Conservation (phyloP, 768 basidiomycete species). For the Cubamyces sp. region DNA sequence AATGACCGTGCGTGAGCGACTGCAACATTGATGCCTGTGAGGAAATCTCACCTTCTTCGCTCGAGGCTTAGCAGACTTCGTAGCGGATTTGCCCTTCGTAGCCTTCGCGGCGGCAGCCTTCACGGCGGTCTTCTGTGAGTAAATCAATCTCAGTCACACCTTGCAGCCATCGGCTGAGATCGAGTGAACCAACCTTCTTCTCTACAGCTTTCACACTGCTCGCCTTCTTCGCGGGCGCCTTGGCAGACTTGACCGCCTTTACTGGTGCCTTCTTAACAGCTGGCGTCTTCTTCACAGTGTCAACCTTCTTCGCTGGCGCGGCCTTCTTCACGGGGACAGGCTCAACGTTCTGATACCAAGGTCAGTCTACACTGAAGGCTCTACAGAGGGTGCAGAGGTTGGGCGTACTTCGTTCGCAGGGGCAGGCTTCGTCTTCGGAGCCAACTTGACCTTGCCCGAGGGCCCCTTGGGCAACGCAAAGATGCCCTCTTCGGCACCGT, state of each 20-base stretch:
- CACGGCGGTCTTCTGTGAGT: constrained; percentile 31
- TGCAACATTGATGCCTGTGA: too few species aligned
- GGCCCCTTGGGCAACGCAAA: constrained; percentile 67
- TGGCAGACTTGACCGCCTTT: constrained; percentile 37
- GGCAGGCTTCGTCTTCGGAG: constrained; percentile 52
- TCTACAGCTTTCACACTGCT: constrained; percentile 36
- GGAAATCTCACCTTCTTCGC: constrained; percentile 23
- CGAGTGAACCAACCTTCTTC: constrained; percentile 35
- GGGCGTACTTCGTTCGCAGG: constrained; percentile 60
- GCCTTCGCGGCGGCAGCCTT: constrained; percentile 38
- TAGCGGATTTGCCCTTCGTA: constrained; percentile 27
- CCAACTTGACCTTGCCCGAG: constrained; percentile 77
- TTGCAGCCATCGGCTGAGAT: not conserved
- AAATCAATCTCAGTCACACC: not conserved
- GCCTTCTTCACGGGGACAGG: constrained; percentile 38
- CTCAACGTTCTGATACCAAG: constrained; percentile 38
- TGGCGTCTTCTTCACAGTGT: constrained; percentile 37
- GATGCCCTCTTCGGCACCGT: constrained; percentile 52
- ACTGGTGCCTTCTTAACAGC: constrained; percentile 36
- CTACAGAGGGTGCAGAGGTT: not conserved
- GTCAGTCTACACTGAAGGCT: constrained; percentile 20
- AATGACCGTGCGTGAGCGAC: too few species aligned
- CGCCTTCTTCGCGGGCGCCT: constrained; percentile 39
- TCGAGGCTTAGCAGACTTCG: constrained; percentile 32
- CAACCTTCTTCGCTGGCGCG: constrained; percentile 31